Conservation (phyloP, 1,284 basidiomycete species). For the Tilletiopsis washingtonensis region DNA sequence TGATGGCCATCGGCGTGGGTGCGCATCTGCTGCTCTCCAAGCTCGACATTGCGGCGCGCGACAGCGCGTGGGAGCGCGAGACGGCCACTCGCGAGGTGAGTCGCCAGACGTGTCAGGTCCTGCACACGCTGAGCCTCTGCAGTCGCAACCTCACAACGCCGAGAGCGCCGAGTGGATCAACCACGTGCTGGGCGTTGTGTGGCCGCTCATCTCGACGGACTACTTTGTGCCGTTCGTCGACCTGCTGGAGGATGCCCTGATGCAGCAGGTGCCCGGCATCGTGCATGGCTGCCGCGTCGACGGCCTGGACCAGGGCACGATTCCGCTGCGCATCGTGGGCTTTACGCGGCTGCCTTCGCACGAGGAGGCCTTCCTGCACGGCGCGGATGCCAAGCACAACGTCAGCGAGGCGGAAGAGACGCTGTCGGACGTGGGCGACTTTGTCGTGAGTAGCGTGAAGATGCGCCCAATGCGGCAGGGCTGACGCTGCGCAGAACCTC, state of each 20-base stretch:
- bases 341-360: conserved; percentile 25
- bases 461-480: too few species aligned
- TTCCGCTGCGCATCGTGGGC: conserved; percentile 27
- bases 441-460: conserved; percentile 16
- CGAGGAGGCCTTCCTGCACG: conserved; percentile 19
- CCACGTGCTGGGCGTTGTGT: conserved; percentile 25
- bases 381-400: neutral
- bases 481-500: too few species aligned
- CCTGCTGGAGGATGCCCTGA: conserved; percentile 40
- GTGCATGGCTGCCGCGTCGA: conserved; percentile 39
- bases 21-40: neutral
- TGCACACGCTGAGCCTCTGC: neutral
- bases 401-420: neutral
- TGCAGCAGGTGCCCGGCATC: conserved; percentile 40
- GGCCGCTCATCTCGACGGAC: conserved; percentile 38
- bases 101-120: neutral
- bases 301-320: conserved; percentile 37
- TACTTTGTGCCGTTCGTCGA: conserved; percentile 42
- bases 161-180: conserved; percentile 44
- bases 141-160: neutral
- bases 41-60: neutral
- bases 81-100: neutral
- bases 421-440: conserved; percentile 28
- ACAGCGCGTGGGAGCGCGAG: neutral
- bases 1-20: neutral